A percentile compares a stretch with the other conserved stretches of the same genome.
Evolutionary conservation across 1,139 yeast genomes (phyloP).

Genomic region (Scheffersomyces titani): DNA sequence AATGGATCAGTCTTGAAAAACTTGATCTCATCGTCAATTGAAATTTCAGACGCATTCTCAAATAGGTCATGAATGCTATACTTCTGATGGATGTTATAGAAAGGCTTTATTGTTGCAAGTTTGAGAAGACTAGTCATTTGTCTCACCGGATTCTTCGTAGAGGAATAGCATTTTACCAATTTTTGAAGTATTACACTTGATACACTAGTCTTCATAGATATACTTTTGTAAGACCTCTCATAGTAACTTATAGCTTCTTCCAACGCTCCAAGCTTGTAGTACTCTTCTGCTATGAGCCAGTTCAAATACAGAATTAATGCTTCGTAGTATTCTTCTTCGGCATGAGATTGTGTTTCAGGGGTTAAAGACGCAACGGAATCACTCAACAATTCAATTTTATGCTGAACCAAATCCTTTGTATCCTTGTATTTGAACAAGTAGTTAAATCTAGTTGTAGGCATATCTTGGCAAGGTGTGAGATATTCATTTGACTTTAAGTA

Average conservation of each 20-base stretch:
- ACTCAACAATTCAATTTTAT: conserved; percentile 29
- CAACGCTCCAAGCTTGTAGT: conserved; percentile 17
- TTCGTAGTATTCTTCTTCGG: conserved; percentile 10
- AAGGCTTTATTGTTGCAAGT: conserved; percentile 2
- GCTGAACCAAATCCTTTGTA: not conserved
- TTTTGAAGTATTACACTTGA: conserved; percentile 22
- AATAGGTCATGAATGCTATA: not conserved
- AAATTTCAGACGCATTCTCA: not conserved
- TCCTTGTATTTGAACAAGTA: conserved; percentile 7
- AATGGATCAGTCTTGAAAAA: conserved; percentile 16
- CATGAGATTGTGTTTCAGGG: conserved; percentile 3
- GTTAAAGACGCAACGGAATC: conserved; percentile 31
- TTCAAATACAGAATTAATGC: conserved; percentile 41
- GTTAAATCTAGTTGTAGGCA: conserved; percentile 3
- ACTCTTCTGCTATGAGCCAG: conserved; percentile 53
- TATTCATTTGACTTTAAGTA: conserved; percentile 25
- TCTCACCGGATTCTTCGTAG: conserved; percentile 7
- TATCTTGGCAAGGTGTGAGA: conserved; percentile 4
- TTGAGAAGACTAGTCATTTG: not conserved
- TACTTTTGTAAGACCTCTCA: conserved; percentile 11
- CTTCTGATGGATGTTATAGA: not conserved
- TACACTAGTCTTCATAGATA: conserved; percentile 21
- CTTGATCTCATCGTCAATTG: not conserved
- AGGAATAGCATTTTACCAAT: conserved; percentile 26
- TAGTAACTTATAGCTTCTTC: conserved; percentile 16